Percentiles rank a stretch among this genome's conserved stretches.
Conservation (phyloP, 2,329 filamentous ascomycete genomes). For the Cercospora sp. region DNA sequence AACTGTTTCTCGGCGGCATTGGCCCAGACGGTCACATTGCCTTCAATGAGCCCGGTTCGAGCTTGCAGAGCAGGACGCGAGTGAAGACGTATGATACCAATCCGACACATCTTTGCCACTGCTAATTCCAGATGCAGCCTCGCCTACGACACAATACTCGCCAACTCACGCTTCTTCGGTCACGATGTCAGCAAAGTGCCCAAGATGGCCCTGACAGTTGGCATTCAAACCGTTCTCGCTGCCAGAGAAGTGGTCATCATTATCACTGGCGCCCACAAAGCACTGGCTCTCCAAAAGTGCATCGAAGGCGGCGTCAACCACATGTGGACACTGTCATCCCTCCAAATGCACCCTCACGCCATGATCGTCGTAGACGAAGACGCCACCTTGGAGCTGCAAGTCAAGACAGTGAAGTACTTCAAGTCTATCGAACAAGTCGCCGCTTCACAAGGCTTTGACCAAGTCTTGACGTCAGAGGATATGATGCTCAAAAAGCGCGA, state of each 20-base stretch:
- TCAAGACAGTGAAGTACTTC: conserved; percentile 51
- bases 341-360: conserved; percentile 78
- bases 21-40: conserved; percentile 86
- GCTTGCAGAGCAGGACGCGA: conserved; percentile 71
- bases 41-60: conserved; percentile 86
- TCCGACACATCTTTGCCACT: background rate
- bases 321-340: conserved; percentile 83
- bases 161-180: conserved; percentile 81
- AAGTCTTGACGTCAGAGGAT: conserved; percentile 43
- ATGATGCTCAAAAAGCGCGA: conserved; percentile 38
- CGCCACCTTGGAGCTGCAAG: conserved; percentile 51
- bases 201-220: conserved; percentile 79
- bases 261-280: conserved; percentile 78
- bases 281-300: conserved; percentile 74
- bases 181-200: conserved; percentile 74
- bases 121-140: conserved; percentile 41
- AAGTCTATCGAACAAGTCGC: conserved; percentile 53
- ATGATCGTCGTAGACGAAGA: conserved; percentile 84
- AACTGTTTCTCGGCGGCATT: conserved; percentile 81
- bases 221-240: conserved; percentile 79
- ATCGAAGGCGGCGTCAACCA: conserved; percentile 82
- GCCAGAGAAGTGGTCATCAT: conserved; percentile 78
- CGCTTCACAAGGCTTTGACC: conserved; percentile 46
- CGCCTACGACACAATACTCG: conserved; percentile 81
- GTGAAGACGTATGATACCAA: conserved; percentile 64